These are phyloP conservation scores for Cladosporium sp. DNA, from an alignment of 2,329 filamentous ascomycete genomes.

Conservation along the genomic window DNA sequence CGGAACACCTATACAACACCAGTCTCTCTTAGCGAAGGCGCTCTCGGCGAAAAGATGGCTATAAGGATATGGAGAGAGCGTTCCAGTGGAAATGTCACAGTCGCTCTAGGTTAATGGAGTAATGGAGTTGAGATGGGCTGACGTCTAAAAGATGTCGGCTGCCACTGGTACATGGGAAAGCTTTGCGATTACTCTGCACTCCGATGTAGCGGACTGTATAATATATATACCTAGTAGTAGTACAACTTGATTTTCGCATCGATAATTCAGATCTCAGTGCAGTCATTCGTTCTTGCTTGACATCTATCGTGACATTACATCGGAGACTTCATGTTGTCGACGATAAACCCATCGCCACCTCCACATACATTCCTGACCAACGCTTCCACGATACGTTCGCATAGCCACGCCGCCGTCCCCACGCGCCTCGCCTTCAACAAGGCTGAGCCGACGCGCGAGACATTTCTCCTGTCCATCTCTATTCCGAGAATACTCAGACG, in stretches of 20 bases:
- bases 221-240: background rate
- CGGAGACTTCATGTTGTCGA: background rate
- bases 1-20: conserved; percentile 31
- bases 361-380: background rate
- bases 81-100: too few relatives aligned
- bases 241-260: background rate
- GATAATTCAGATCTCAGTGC: background rate
- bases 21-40: conserved; percentile 5
- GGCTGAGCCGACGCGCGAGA: background rate
- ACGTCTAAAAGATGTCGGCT: background rate
- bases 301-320: background rate
- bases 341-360: background rate
- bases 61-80: background rate
- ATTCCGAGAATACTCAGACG: background rate
- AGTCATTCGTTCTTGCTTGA: background rate
- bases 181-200: background rate
- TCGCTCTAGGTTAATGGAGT: background rate
- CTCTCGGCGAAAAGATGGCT: conserved; percentile 1
- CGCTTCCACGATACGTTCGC: background rate
- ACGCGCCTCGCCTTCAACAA: background rate
- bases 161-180: background rate
- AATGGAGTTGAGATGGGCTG: background rate
- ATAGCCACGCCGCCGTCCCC: background rate
- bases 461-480: background rate
- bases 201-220: background rate